A percentile compares a stretch with the other conserved stretches of the same genome.
Conservation (phyloP, 2,329 filamentous ascomycete genomes). For the Aspergillus sp. region DNA sequence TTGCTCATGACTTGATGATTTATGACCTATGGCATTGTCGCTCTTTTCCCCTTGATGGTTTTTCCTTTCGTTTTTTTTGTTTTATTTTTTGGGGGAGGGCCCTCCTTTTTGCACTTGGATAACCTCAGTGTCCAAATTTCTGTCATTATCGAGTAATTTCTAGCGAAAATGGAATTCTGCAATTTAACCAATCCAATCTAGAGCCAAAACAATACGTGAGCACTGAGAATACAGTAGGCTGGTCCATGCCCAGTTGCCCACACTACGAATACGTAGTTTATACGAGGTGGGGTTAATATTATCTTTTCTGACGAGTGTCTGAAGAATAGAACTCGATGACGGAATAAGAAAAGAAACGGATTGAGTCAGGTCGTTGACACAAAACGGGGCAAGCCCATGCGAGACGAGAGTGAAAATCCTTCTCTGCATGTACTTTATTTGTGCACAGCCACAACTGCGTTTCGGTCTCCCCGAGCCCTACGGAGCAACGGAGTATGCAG, state of each 20-base stretch:
- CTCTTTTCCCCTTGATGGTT: conserved; percentile 5
- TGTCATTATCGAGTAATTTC: neutral
- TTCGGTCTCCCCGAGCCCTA: neutral
- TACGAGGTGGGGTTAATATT: neutral
- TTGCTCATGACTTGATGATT: conserved; percentile 21
- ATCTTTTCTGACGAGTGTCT: neutral
- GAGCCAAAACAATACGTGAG: neutral
- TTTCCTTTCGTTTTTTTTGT: conserved; percentile 1
- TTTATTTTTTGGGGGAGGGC: neutral
- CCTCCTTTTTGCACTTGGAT: neutral
- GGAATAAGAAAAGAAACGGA: neutral
- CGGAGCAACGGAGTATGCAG: too few relatives aligned
- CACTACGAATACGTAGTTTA: neutral
- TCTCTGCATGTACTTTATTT: neutral
- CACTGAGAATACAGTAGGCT: neutral
- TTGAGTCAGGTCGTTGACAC: neutral
- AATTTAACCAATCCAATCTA: neutral
- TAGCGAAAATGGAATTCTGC: neutral
- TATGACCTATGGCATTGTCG: conserved; percentile 20
- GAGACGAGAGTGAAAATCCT: neutral
- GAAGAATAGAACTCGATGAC: neutral
- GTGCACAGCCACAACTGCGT: neutral
- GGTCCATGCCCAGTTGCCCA: neutral
- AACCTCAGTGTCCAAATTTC: neutral
- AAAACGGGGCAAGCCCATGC: neutral